Conservation (phyloP, 805 yeast species). For the Tetrapisispora namnaoensis region DNA sequence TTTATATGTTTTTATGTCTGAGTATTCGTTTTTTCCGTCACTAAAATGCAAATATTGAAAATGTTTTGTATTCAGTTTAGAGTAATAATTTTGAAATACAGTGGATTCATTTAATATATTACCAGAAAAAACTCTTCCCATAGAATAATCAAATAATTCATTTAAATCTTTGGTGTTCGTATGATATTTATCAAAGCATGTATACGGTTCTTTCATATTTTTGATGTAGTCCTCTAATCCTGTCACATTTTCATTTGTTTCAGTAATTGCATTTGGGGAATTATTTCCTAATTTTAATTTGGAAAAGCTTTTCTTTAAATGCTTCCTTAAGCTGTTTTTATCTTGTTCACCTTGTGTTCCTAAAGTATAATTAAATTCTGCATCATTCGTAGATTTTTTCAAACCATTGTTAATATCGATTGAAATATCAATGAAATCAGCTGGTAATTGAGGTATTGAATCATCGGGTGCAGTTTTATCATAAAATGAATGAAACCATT, state of each 20-base stretch:
- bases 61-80: slow-evolving; percentile 1
- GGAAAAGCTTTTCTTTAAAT: not conserved
- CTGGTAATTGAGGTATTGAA: not conserved
- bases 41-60: slow-evolving; percentile 6
- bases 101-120: slow-evolving; percentile 1
- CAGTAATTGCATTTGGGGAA: not conserved
- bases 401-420: not conserved
- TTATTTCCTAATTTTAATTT: not conserved
- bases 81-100: not conserved
- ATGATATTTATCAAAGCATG: slow-evolving; percentile 11
- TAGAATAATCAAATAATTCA: slow-evolving; percentile 12
- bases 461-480: not conserved
- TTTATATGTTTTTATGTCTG: not conserved
- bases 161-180: slow-evolving; percentile 11
- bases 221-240: not conserved
- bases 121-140: slow-evolving; percentile 5
- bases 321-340: not conserved
- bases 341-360: too few relatives aligned
- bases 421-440: not conserved
- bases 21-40: slow-evolving; percentile 2
- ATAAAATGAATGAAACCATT: slow-evolving; percentile 2
- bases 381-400: not conserved
- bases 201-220: not conserved
- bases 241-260: not conserved
- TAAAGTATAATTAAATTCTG: not conserved